Percentiles rank a stretch among this genome's conserved stretches.
Evolutionary conservation across 495 filamentous ascomycete genomes (phyloP).

Genomic region (Penicillium cinerascens): DNA sequence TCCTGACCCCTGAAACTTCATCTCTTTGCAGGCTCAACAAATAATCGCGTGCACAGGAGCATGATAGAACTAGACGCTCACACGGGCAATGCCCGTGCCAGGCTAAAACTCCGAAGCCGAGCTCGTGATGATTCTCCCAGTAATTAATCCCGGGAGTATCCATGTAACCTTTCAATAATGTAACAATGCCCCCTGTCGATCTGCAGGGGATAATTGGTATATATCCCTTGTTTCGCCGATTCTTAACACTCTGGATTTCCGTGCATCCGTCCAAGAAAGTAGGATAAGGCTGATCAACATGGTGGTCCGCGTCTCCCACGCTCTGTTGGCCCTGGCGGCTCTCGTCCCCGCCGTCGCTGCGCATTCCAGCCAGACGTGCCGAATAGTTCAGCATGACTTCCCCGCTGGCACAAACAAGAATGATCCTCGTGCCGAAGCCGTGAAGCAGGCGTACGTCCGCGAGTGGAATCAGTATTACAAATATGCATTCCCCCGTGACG

Average conservation of each 20-base stretch:
- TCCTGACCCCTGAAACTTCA: no score
- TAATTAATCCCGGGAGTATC: not conserved
- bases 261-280: not conserved
- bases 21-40: no score
- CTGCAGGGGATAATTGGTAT: no score
- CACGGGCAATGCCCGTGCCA: no score
- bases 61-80: no score
- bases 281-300: not conserved
- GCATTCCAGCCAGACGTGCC: conserved; percentile 8
- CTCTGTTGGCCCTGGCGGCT: conserved; percentile 9
- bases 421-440: conserved; percentile 17
- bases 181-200: no score
- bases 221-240: no score
- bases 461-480: conserved; percentile 21
- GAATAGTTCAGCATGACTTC: conserved; percentile 19
- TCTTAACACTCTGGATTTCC: not conserved
- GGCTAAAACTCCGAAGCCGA: no score
- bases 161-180: not conserved
- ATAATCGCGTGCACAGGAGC: no score
- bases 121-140: not conserved
- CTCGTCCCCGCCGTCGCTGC: conserved; percentile 1
- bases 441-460: conserved; percentile 19
- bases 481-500: conserved; percentile 18
- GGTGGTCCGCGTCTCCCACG: conserved; percentile 6
- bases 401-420: conserved; percentile 18